Evolutionary conservation across 2,329 filamentous ascomycete genomes (phyloP).

Genomic region (Diaporthe eres): DNA sequence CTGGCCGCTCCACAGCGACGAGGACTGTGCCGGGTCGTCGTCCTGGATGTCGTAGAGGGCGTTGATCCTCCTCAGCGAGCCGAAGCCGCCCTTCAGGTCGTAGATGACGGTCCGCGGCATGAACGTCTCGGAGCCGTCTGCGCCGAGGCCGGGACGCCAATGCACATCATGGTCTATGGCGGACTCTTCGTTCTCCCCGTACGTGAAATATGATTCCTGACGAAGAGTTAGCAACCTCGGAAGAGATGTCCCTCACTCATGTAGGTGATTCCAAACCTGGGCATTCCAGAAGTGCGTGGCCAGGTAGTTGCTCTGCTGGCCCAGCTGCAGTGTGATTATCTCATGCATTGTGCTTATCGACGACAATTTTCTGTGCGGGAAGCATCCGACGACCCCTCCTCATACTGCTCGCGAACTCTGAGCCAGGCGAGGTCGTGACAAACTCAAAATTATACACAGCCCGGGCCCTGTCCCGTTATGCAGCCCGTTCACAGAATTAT

Average conservation of each 20-base stretch:
- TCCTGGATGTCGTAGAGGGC: slow-evolving; percentile 80
- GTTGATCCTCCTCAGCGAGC: slow-evolving; percentile 88
- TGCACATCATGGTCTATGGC: slow-evolving; percentile 87
- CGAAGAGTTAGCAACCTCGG: not conserved
- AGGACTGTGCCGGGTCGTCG: slow-evolving; percentile 46
- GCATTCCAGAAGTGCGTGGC: slow-evolving; percentile 98
- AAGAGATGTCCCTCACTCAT: not conserved
- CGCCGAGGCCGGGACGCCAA: slow-evolving; percentile 86
- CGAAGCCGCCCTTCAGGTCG: slow-evolving; percentile 94
- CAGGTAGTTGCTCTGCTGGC: slow-evolving; percentile 92
- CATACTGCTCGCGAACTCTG: not conserved
- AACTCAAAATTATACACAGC: slow-evolving; percentile 31
- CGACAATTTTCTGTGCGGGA: not conserved
- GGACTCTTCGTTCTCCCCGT: slow-evolving; percentile 75
- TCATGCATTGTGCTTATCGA: slow-evolving; percentile 84
- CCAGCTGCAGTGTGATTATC: slow-evolving; percentile 93
- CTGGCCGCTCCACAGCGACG: slow-evolving; percentile 65
- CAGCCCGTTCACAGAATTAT: slow-evolving; percentile 23
- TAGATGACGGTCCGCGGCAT: slow-evolving; percentile 94
- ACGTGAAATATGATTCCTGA: slow-evolving; percentile 98
- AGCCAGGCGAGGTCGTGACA: slow-evolving; percentile 4
- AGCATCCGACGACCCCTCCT: too few species aligned
- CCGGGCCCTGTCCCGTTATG: slow-evolving; percentile 4
- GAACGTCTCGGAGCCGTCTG: slow-evolving; percentile 90
- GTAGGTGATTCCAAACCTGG: slow-evolving; percentile 68